These are phyloP conservation scores for Pinus tabuliformis DNA, from an alignment of 75 land plant species.

Conservation along the genomic window DNA sequence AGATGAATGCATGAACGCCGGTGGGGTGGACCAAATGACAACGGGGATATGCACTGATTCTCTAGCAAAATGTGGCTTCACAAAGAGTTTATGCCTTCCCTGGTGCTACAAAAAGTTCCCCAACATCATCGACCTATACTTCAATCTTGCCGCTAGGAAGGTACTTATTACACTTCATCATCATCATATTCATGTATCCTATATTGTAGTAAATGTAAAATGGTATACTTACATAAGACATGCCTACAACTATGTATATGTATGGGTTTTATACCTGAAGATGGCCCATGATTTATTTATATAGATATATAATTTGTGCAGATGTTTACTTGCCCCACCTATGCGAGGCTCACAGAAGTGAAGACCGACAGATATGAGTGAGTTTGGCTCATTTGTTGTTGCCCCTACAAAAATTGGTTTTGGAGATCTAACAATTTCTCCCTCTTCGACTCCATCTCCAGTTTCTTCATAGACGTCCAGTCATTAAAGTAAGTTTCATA, in stretches of 20 bases:
- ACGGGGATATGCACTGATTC: constrained; percentile 66
- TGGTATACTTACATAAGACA: too few species aligned
- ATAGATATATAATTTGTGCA: background rate
- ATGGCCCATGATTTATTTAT: too few species aligned
- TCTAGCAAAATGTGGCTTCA: constrained; percentile 38
- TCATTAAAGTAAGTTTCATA: too few species aligned
- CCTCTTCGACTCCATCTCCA: too few species aligned
- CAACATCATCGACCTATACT: constrained; percentile 66
- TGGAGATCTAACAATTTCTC: too few species aligned
- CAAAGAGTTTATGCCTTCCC: constrained; percentile 47
- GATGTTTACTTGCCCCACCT: constrained; percentile 14
- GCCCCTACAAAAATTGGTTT: too few species aligned
- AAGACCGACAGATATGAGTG: constrained; percentile 4
- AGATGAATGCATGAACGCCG: constrained; percentile 45
- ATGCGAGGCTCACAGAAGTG: constrained; percentile 8
- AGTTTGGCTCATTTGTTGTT: background rate
- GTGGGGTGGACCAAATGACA: constrained; percentile 53
- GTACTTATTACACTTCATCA: constrained; percentile 5
- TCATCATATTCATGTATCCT: too few species aligned
- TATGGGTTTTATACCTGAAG: too few species aligned
- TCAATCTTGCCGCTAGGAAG: constrained; percentile 74
- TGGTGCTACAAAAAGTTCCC: constrained; percentile 58
- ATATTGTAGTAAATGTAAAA: too few species aligned
- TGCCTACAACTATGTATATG: too few species aligned
- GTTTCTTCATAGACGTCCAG: too few species aligned